phyloP scores from a whole-genome alignment of 441 rosid species.

The Gossypium davidsonii region DNA sequence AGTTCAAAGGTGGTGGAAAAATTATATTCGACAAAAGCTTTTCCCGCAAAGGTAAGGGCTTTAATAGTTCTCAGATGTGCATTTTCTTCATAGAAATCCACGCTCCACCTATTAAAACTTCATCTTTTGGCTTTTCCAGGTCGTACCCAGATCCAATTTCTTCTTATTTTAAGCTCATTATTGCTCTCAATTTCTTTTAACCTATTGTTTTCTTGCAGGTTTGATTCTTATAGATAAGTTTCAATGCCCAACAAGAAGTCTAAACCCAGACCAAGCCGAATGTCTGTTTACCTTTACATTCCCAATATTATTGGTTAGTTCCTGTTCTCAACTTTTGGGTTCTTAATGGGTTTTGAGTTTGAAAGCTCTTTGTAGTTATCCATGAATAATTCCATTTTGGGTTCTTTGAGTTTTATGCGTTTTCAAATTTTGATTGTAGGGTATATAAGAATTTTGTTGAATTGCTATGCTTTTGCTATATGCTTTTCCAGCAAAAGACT shows the following conservation, averaged over 20 bases:
- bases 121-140: neutral
- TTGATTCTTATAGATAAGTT: slow-evolving; percentile 10
- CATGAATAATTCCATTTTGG: neutral
- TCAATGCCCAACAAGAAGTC: slow-evolving; percentile 48
- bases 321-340: neutral
- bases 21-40: neutral
- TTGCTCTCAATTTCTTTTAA: neutral
- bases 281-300: slow-evolving; percentile 73
- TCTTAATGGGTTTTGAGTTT: neutral
- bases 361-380: neutral
- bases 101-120: neutral
- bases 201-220: slow-evolving; percentile 19
- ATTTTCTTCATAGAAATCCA: neutral
- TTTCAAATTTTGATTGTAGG: slow-evolving; percentile 37
- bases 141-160: neutral
- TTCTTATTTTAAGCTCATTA: neutral
- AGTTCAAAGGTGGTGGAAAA: neutral
- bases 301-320: slow-evolving; percentile 74
- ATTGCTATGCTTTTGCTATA: slow-evolving; percentile 74
- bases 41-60: neutral
- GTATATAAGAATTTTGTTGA: slow-evolving; percentile 71
- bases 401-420: neutral
- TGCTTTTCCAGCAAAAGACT: slow-evolving; percentile 78
- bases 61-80: neutral
- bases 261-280: slow-evolving; percentile 40